Percentiles rank a stretch among this genome's conserved stretches.
Conservation (phyloP, 2,329 filamentous ascomycete genomes). For the Furcasterigmium sp. region DNA sequence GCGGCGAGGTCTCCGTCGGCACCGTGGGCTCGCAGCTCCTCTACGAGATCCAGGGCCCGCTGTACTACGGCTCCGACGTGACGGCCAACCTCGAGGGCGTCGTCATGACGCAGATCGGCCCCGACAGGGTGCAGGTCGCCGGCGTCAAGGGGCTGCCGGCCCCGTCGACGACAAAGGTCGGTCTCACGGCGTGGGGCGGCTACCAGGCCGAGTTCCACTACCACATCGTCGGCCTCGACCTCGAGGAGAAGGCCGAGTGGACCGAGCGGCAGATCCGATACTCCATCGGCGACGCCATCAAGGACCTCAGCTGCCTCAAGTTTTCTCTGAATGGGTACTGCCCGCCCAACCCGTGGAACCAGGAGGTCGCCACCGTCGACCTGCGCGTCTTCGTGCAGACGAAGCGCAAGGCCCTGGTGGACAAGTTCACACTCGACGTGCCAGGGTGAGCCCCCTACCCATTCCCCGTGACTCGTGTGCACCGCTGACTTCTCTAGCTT, state of each 20-base stretch:
- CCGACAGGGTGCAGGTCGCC: slow-evolving; percentile 22
- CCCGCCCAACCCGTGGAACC: slow-evolving; percentile 10
- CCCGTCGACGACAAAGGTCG: slow-evolving; percentile 24
- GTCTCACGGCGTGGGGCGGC: slow-evolving; percentile 17
- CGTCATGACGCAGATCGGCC: slow-evolving; percentile 37
- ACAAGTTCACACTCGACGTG: slow-evolving; percentile 9
- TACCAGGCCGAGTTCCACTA: slow-evolving; percentile 19
- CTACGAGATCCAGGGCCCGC: slow-evolving; percentile 31
- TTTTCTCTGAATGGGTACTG: slow-evolving; percentile 13
- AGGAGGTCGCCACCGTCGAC: slow-evolving; percentile 14
- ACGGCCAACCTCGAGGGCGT: slow-evolving; percentile 21
- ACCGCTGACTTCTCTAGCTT: slow-evolving; percentile 10
- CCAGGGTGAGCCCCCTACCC: neutral
- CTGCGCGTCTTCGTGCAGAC: slow-evolving; percentile 13
- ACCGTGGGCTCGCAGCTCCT: slow-evolving; percentile 25
- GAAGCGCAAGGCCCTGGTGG: slow-evolving; percentile 3
- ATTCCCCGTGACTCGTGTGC: neutral
- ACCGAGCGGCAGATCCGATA: slow-evolving; percentile 22
- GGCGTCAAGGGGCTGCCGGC: slow-evolving; percentile 25
- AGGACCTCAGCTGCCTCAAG: slow-evolving; percentile 12
- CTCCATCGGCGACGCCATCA: slow-evolving; percentile 19
- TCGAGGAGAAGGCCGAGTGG: slow-evolving; percentile 16
- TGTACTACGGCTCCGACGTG: slow-evolving; percentile 26
- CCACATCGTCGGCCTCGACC: slow-evolving; percentile 14
- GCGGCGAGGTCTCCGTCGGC: slow-evolving; percentile 16